Conservation (phyloP, 2,329 filamentous ascomycete species). For the Exophiala bonariae region DNA sequence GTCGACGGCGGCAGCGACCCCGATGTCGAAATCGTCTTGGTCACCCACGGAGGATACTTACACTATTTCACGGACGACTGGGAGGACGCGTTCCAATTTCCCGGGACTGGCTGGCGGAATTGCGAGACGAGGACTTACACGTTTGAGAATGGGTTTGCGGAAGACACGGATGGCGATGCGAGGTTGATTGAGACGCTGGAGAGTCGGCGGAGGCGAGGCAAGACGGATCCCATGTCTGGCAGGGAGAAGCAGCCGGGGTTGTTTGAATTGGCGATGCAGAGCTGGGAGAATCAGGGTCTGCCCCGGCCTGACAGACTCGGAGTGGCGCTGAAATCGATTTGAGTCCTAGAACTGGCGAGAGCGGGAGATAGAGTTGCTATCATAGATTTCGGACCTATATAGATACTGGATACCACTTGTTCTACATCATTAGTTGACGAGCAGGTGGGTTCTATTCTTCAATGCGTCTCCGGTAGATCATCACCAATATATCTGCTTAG, state of each 20-base stretch:
- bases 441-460: too few relatives aligned
- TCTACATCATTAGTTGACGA: too few relatives aligned
- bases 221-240: constrained; percentile 32
- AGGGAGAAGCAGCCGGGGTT: constrained; percentile 39
- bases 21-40: constrained; percentile 64
- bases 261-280: constrained; percentile 40
- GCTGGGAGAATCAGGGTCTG: constrained; percentile 43
- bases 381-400: too few relatives aligned
- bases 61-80: constrained; percentile 84
- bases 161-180: constrained; percentile 38
- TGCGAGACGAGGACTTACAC: constrained; percentile 69
- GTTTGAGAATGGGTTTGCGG: constrained; percentile 59
- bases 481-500: too few relatives aligned
- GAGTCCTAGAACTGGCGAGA: too few relatives aligned
- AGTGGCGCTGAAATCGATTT: too few relatives aligned
- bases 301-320: constrained; percentile 26
- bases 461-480: too few relatives aligned
- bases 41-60: constrained; percentile 78
- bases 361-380: too few relatives aligned
- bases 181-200: constrained; percentile 40
- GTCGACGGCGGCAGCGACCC: constrained; percentile 56
- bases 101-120: constrained; percentile 67
- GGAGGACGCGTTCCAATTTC: constrained; percentile 49
- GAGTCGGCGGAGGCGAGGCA: constrained; percentile 44
- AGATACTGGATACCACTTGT: too few relatives aligned